These are phyloP conservation scores for Ramaria sp. DNA, from an alignment of 768 basidiomycete genomes.

Conservation along the genomic window DNA sequence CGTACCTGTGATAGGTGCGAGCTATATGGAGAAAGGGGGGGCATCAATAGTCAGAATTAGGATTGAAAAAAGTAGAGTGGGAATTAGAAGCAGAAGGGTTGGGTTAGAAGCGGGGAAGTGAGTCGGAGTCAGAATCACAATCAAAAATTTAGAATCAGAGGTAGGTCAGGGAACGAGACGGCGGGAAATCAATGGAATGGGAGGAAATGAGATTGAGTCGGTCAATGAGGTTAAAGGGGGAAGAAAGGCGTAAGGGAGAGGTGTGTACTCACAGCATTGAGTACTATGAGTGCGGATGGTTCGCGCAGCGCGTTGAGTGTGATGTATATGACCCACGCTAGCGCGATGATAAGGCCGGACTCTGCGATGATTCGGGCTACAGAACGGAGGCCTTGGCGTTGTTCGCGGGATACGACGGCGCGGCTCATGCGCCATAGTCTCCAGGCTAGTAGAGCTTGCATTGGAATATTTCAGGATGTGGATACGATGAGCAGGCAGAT, in stretches of 20 bases:
- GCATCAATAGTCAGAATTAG: no score
- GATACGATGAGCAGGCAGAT: neutral
- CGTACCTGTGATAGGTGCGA: constrained; percentile 1
- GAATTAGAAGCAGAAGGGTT: no score
- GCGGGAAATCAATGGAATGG: no score
- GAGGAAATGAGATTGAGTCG: no score
- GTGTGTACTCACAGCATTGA: neutral
- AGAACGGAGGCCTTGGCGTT: neutral
- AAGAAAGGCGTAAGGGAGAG: neutral
- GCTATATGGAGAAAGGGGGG: no score
- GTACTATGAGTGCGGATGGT: neutral
- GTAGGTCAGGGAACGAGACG: no score
- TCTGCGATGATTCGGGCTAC: constrained; percentile 1
- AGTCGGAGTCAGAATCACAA: no score
- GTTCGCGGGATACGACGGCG: neutral
- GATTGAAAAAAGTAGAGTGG: no score
- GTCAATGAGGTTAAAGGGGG: neutral
- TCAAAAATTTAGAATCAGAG: no score
- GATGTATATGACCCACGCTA: neutral
- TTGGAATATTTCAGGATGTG: no score
- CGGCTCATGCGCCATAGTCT: constrained; percentile 5
- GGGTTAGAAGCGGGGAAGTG: no score
- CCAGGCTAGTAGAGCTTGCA: neutral
- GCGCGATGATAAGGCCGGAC: neutral
- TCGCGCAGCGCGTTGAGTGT: neutral